Conservation (phyloP, 768 basidiomycete genomes). For the Tulasnella sp. region DNA sequence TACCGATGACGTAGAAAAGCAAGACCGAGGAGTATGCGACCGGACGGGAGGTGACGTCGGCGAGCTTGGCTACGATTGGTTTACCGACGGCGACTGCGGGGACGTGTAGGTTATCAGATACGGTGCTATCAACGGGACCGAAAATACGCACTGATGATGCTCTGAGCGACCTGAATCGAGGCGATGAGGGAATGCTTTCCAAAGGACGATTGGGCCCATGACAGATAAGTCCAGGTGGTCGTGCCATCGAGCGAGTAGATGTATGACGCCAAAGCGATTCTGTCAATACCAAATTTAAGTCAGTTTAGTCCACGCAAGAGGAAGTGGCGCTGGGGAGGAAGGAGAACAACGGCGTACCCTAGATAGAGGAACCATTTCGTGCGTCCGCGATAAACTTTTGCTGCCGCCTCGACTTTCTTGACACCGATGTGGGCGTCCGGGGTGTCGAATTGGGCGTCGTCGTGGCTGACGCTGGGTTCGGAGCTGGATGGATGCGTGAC, state of each 20-base stretch:
- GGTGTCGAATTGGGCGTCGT: background rate
- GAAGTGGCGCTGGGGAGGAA: no score
- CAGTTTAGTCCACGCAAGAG: no score
- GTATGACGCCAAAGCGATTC: constrained; percentile 12
- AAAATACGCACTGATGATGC: constrained; percentile 49
- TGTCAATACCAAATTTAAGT: background rate
- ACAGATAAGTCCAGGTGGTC: constrained; percentile 17
- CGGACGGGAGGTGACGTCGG: constrained; percentile 66
- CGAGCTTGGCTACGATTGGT: constrained; percentile 68
- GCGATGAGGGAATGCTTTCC: constrained; percentile 52
- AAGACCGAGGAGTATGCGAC: constrained; percentile 47
- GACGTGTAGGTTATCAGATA: no score
- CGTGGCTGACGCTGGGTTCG: background rate
- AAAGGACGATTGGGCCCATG: constrained; percentile 36
- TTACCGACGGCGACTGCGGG: constrained; percentile 49
- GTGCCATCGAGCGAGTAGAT: constrained; percentile 20
- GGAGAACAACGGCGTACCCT: constrained; percentile 39
- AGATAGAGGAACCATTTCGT: constrained; percentile 59
- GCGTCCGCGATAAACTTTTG: constrained; percentile 50
- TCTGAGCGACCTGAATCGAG: constrained; percentile 52
- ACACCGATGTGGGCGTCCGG: constrained; percentile 19
- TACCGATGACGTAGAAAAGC: constrained; percentile 43
- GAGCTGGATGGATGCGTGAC: background rate
- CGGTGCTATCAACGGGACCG: no score
- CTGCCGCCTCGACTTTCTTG: constrained; percentile 42